A percentile compares a stretch with the other conserved stretches of the same genome.
These are phyloP conservation scores for Leersia perrieri DNA, from an alignment of 176 grass and related monocot genomes.

Conservation along the genomic window DNA sequence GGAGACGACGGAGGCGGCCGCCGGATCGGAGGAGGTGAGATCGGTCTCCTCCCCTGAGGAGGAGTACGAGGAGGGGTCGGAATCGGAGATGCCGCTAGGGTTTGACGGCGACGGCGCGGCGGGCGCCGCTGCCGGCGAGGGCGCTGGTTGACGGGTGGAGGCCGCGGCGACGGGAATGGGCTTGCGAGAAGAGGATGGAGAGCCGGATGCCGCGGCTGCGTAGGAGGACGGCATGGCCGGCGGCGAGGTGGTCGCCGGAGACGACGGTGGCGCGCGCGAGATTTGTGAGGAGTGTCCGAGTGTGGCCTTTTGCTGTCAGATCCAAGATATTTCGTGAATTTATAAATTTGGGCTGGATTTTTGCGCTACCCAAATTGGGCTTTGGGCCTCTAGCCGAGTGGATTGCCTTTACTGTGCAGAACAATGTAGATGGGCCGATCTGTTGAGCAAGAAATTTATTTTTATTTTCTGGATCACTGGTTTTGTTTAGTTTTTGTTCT, in stretches of 20 bases:
- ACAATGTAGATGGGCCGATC: background rate
- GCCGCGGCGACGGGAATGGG: background rate
- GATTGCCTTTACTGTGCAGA: background rate
- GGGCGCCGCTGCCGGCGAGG: background rate
- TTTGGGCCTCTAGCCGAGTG: background rate
- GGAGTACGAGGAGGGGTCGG: conserved; percentile 44
- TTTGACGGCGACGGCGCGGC: conserved; percentile 12
- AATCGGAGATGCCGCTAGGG: conserved; percentile 40
- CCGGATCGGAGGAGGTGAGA: conserved; percentile 47
- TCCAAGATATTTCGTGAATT: background rate
- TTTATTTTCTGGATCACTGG: too few species aligned
- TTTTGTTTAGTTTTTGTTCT: too few species aligned
- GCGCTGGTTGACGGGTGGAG: background rate
- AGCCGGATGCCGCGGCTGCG: conserved; percentile 33
- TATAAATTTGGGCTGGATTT: background rate
- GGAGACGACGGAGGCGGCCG: conserved; percentile 52
- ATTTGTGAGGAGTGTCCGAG: background rate
- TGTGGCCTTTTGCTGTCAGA: conserved; percentile 1
- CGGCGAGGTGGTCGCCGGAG: conserved; percentile 28
- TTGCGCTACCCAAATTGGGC: background rate
- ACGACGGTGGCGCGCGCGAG: conserved; percentile 32
- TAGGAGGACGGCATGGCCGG: conserved; percentile 51
- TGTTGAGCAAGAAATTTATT: background rate
- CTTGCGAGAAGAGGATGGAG: conserved; percentile 35
- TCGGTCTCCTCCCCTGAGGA: conserved; percentile 39